phyloP scores from a whole-genome alignment of 352 stramenopile genomes.

The Globisporangium lucens region DNA sequence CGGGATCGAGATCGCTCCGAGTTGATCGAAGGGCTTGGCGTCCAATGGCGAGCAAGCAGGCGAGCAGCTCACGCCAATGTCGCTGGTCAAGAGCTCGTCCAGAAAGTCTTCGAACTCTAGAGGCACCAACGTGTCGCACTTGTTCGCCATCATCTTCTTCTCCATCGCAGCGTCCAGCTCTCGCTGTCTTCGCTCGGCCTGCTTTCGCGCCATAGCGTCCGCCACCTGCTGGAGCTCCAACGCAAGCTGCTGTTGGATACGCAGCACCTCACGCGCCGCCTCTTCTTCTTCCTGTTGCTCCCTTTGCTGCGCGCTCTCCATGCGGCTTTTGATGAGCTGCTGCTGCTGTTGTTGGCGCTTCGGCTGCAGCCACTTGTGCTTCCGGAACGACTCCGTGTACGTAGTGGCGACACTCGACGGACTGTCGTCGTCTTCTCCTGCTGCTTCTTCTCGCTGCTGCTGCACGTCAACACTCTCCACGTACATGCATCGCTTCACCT shows the following conservation, averaged over 20 bases:
- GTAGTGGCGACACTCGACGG: neutral
- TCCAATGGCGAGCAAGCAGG: constrained; percentile 3
- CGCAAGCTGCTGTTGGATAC: constrained; percentile 10
- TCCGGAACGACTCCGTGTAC: constrained; percentile 42
- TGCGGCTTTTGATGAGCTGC: neutral
- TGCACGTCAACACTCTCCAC: constrained; percentile 29
- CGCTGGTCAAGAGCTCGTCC: constrained; percentile 26
- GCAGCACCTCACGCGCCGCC: neutral
- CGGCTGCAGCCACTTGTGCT: constrained; percentile 35
- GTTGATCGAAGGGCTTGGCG: constrained; percentile 28
- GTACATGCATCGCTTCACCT: constrained; percentile 46
- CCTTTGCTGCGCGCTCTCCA: neutral
- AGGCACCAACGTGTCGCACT: constrained; percentile 8
- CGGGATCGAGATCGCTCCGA: constrained; percentile 42
- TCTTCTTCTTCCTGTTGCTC: neutral
- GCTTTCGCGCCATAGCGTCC: neutral
- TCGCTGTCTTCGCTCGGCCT: neutral
- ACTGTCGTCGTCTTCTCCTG: neutral
- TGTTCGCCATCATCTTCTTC: constrained; percentile 2
- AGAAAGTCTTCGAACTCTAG: constrained; percentile 31
- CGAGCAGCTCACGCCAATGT: constrained; percentile 27
- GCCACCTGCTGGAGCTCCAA: constrained; percentile 20
- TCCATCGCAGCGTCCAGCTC: constrained; percentile 12
- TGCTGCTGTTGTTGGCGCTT: constrained; percentile 24
- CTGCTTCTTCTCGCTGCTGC: constrained; percentile 8